Percentiles rank a stretch among this genome's conserved stretches.
phyloP scores from a whole-genome alignment of 2,329 filamentous ascomycete species.

The Fusarium sp. region DNA sequence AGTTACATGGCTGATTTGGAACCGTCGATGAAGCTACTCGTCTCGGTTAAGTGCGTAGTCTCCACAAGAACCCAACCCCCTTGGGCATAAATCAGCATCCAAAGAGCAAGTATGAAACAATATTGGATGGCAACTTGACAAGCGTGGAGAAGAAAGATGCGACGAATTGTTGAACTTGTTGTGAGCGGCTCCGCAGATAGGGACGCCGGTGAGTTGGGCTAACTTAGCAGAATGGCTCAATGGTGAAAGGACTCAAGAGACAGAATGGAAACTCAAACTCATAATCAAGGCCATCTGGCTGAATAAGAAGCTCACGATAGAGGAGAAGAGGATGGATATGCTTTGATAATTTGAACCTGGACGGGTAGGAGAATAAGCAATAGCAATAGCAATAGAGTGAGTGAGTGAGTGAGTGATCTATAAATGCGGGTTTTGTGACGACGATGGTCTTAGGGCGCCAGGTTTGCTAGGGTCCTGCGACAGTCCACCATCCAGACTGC shows the following conservation, averaged over 20 bases:
- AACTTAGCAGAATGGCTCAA: background rate
- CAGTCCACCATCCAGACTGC: slow-evolving; percentile 31
- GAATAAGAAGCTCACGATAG: background rate
- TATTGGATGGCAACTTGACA: slow-evolving; percentile 2
- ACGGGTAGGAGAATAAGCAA: slow-evolving; percentile 7
- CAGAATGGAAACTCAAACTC: slow-evolving; percentile 2
- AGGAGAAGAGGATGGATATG: background rate
- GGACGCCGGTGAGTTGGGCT: background rate
- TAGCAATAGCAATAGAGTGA: background rate
- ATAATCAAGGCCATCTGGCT: slow-evolving; percentile 2
- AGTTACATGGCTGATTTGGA: slow-evolving; percentile 35
- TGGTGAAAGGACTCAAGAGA: slow-evolving; percentile 4
- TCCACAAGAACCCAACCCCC: slow-evolving; percentile 25
- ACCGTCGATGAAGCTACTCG: slow-evolving; percentile 10
- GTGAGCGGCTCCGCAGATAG: background rate
- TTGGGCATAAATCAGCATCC: slow-evolving; percentile 21
- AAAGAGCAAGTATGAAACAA: background rate
- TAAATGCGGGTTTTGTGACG: slow-evolving; percentile 30
- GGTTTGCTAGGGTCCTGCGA: slow-evolving; percentile 26
- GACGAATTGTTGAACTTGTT: background rate
- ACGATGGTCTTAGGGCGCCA: slow-evolving; percentile 26
- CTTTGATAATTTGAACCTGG: slow-evolving; percentile 2
- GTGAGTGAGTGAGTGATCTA: slow-evolving; percentile 20
- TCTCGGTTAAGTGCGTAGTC: slow-evolving; percentile 20
- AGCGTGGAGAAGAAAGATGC: background rate